A percentile compares a stretch with the other conserved stretches of the same genome.
These are phyloP conservation scores for Nicotiana paniculata DNA, from an alignment of 257 asterid genomes.

Conservation along the genomic window DNA sequence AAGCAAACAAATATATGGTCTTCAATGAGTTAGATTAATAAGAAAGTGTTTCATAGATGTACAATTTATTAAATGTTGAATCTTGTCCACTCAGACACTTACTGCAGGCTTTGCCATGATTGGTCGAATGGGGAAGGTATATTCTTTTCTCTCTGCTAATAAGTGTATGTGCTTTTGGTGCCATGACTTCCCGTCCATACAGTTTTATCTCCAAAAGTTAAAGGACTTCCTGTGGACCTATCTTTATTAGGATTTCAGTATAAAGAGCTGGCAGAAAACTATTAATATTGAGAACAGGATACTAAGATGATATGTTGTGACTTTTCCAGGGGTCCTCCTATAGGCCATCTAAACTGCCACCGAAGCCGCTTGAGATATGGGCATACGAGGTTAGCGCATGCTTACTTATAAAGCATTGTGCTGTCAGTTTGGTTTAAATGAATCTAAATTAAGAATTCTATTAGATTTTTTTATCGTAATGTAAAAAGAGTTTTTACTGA, in stretches of 20 bases:
- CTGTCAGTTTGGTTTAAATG: not conserved
- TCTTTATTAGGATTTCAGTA: not conserved
- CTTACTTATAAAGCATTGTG: not conserved
- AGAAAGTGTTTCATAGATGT: not conserved
- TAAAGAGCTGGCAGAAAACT: not conserved
- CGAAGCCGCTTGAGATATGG: slow-evolving; percentile 86
- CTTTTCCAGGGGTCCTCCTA: slow-evolving; percentile 54
- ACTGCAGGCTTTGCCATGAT: slow-evolving; percentile 90
- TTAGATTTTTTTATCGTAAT: not conserved
- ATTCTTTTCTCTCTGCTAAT: not conserved
- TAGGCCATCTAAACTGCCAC: slow-evolving; percentile 72
- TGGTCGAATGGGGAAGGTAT: slow-evolving; percentile 90
- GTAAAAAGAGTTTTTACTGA: not conserved
- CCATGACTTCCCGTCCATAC: not conserved
- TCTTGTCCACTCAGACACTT: slow-evolving; percentile 43
- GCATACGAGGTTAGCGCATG: slow-evolving; percentile 73
- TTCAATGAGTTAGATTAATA: not conserved
- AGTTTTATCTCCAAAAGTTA: not conserved
- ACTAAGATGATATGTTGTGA: not conserved
- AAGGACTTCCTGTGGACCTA: not conserved
- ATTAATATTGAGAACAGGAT: not conserved
- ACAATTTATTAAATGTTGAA: slow-evolving; percentile 9
- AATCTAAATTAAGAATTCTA: not conserved
- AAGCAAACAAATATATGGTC: slow-evolving; percentile 26
- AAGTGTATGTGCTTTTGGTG: not conserved